Conservation (phyloP, 495 filamentous ascomycete genomes). For the Cercophora sp. region DNA sequence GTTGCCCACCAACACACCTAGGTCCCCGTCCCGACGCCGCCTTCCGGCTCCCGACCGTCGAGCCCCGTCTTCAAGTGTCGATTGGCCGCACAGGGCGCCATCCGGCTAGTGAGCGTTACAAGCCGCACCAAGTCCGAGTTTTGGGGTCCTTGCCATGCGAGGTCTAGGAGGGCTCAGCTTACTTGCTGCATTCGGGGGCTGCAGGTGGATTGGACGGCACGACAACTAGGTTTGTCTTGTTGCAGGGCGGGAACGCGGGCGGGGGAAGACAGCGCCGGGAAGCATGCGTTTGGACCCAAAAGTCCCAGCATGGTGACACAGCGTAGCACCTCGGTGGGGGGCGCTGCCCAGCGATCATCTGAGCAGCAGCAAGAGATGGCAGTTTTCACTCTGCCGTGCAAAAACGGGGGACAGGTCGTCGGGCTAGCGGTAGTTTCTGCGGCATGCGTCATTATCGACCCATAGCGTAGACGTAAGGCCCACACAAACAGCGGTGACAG, state of each 20-base stretch:
- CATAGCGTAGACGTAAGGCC: background rate
- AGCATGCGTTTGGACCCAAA: conserved; percentile 5
- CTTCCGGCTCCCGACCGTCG: background rate
- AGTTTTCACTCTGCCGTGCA: background rate
- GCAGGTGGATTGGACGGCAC: conserved; percentile 1
- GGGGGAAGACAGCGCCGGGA: conserved; percentile 9
- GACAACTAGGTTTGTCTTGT: conserved; percentile 9
- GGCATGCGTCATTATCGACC: background rate
- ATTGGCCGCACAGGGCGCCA: background rate
- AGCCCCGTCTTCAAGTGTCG: too few species aligned
- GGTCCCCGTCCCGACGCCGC: background rate
- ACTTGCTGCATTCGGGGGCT: background rate
- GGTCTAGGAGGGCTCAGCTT: background rate
- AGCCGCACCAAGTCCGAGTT: conserved; percentile 7
- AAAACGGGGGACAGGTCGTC: background rate
- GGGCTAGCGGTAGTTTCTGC: background rate
- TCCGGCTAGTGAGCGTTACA: background rate
- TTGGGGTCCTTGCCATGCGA: conserved; percentile 7
- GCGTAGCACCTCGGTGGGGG: conserved; percentile 3
- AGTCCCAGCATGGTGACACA: conserved; percentile 9
- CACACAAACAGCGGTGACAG: conserved; percentile 1
- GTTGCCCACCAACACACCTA: too few species aligned
- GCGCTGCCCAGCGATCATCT: background rate
- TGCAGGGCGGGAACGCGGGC: conserved; percentile 13
- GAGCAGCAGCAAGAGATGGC: background rate